Evolutionary conservation across 2,329 filamentous ascomycete genomes (phyloP).

Genomic region (Sporothrix pseudoabietina): DNA sequence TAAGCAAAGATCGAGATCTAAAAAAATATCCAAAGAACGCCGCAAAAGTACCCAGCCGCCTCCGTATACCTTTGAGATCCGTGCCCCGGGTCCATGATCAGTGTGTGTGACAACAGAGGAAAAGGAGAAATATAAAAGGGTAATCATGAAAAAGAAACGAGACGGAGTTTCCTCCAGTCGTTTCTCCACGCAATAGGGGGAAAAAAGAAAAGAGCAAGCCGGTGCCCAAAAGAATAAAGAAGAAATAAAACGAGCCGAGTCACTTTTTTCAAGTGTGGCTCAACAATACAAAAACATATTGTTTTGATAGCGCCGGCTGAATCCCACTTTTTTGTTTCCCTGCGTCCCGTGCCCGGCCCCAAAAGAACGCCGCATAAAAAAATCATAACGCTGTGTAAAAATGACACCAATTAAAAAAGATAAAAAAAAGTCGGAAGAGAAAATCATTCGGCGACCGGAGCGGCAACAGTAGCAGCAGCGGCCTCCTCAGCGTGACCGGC

Average conservation of each 20-base stretch:
- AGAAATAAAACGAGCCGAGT: constrained; percentile 21
- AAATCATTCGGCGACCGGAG: constrained; percentile 26
- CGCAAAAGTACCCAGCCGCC: not conserved
- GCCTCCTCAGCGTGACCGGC: constrained; percentile 49
- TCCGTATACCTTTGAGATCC: not conserved
- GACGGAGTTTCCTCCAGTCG: not conserved
- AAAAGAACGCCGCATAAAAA: constrained; percentile 11
- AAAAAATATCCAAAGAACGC: not conserved
- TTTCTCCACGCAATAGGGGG: not conserved
- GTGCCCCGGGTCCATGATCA: constrained; percentile 22
- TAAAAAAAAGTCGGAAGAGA: constrained; percentile 4
- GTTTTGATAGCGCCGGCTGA: constrained; percentile 13
- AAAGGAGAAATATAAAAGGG: not conserved
- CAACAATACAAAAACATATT: constrained; percentile 16
- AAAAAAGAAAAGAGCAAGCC: constrained; percentile 21
- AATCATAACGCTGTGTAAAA: not conserved
- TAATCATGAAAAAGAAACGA: constrained; percentile 9
- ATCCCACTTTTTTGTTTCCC: not conserved
- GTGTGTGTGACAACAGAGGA: not conserved
- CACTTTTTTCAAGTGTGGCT: not conserved
- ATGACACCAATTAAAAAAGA: constrained; percentile 21
- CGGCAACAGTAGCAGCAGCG: constrained; percentile 39
- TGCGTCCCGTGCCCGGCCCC: constrained; percentile 11
- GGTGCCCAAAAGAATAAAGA: constrained; percentile 27
- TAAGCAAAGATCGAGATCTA: not conserved